Evolutionary conservation across 2,329 filamentous ascomycete genomes (phyloP).

Genomic region (Diplocarpon rosae): DNA sequence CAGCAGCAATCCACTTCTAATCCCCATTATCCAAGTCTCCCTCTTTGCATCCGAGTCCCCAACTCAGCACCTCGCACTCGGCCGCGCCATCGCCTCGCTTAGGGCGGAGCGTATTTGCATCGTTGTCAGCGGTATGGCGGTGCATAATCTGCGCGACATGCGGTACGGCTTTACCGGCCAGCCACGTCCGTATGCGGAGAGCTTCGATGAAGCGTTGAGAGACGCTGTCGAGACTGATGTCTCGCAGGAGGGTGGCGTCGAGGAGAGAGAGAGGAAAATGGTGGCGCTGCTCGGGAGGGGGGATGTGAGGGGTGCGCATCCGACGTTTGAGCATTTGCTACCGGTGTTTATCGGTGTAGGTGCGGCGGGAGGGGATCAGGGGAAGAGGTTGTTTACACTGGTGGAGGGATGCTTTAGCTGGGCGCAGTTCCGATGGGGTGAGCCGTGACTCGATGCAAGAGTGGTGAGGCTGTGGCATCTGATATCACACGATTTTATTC

Average conservation of each 20-base stretch:
- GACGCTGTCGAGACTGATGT: conserved; percentile 35
- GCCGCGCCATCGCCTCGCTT: conserved; percentile 50
- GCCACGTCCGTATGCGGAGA: conserved; percentile 48
- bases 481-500: too few species aligned
- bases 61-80: conserved; percentile 53
- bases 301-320: conserved; percentile 50
- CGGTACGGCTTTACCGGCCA: conserved; percentile 25
- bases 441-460: not conserved
- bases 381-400: conserved; percentile 34
- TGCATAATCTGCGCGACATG: conserved; percentile 54
- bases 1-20: conserved; percentile 46
- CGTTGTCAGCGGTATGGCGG: conserved; percentile 63
- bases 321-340: conserved; percentile 48
- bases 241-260: conserved; percentile 22
- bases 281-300: conserved; percentile 34
- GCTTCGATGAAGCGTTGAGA: conserved; percentile 49
- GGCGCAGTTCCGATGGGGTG: conserved; percentile 40
- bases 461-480: not conserved
- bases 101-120: conserved; percentile 59
- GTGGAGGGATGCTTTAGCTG: conserved; percentile 41
- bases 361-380: conserved; percentile 38
- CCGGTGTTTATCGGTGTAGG: conserved; percentile 47
- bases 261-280: conserved; percentile 34
- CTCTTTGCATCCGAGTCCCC: conserved; percentile 56
- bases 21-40: conserved; percentile 63